Evolutionary conservation across 257 asterid species (phyloP), one percentile per base, ranked within the genome.

Genomic region (Jasminum sambac): DNA sequence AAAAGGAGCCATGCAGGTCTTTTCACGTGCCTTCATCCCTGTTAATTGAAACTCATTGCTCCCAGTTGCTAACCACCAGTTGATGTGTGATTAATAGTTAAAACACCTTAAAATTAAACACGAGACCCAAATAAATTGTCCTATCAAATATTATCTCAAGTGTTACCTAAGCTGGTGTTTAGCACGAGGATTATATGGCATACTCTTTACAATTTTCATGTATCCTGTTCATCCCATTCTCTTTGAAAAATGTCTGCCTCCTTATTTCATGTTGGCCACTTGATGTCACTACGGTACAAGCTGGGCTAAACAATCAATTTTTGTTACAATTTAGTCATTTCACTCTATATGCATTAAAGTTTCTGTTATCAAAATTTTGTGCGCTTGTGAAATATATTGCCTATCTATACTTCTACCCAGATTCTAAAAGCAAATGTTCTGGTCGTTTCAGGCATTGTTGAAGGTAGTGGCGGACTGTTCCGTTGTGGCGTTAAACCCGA

Each of bases 1-100:
- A 57, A 82, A 84, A 75, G 98, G 99, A 84, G 99, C 97, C 70
- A 82, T 91, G 90, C 97, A 89, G 98, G 99, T 94, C 60, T 19
- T 12, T 38, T 65, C 17, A 64, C 41, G 36, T 70, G 0, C 63
- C 63, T 48, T 61, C 60, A 5, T 59, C 30, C 34, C 64, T 66
- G n/a, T 13, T 34, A 42, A 25, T 38, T 21, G 43, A 6, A 36
- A 46, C 30, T 43, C 60, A 41, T 13, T 63, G 68, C 24, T 70
- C 14, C 62, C 36, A 2, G 36, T 23, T n/a, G n/a, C n/a, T 30
- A 30, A 30, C 36, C 36, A 30, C 36, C 36, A 30, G 36, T 30
- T 30, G 36, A 30, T 4, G 36, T 30, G 36, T 30, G 36, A 30
- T 30, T 30, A 30, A 30, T 30, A 30, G 36, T 30, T 30, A 30